phyloP scores from a whole-genome alignment of 805 yeast genomes.

The Ogataea degrootiae region DNA sequence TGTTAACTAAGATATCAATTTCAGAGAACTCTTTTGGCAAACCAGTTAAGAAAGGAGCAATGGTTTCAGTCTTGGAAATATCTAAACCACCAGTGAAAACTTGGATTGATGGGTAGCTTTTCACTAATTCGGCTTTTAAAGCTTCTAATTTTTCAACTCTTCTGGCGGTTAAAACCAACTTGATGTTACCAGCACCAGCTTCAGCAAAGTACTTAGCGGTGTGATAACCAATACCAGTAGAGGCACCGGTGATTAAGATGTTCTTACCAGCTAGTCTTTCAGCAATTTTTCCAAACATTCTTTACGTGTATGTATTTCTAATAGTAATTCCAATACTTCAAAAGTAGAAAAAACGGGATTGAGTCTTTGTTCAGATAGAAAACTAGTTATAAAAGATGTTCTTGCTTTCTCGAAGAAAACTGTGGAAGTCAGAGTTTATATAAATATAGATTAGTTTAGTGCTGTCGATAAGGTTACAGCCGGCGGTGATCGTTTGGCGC shows the following conservation, averaged over 20 bases:
- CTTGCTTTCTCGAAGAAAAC: too few relatives aligned
- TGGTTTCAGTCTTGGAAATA: constrained; percentile 40
- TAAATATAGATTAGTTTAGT: too few relatives aligned
- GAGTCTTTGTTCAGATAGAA: neutral
- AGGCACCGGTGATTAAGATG: constrained; percentile 90
- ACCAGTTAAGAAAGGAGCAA: constrained; percentile 37
- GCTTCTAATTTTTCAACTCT: constrained; percentile 41
- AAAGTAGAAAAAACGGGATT: neutral
- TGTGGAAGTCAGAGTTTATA: too few relatives aligned
- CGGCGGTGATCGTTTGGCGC: too few relatives aligned
- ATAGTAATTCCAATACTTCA: neutral
- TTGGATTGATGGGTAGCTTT: constrained; percentile 31
- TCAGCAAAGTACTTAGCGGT: constrained; percentile 84
- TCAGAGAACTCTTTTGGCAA: constrained; percentile 47
- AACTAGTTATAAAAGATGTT: too few relatives aligned
- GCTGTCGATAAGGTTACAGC: too few relatives aligned
- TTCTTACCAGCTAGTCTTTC: constrained; percentile 76
- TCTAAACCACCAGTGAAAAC: constrained; percentile 34
- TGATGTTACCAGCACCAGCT: constrained; percentile 46
- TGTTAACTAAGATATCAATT: constrained; percentile 64
- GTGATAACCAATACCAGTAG: constrained; percentile 92
- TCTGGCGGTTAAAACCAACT: constrained; percentile 49
- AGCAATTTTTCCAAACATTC: constrained; percentile 50
- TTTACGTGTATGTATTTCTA: neutral
- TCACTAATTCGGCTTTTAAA: constrained; percentile 33